These are phyloP conservation scores for Scutellaria barbata DNA, from an alignment of 257 asterid species.

Conservation along the genomic window DNA sequence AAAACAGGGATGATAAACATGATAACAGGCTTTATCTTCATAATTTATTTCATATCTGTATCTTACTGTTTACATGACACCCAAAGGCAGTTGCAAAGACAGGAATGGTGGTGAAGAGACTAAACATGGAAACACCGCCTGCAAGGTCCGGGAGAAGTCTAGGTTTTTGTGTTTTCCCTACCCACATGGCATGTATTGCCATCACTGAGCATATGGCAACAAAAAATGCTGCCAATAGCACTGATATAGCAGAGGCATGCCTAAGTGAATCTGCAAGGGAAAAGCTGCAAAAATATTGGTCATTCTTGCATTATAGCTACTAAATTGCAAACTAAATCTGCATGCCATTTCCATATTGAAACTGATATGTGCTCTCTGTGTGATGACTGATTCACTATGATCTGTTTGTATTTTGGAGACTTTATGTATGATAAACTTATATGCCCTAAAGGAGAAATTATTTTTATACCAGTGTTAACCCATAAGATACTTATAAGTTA, in stretches of 20 bases:
- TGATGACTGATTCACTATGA: background rate
- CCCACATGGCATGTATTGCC: slow-evolving; percentile 79
- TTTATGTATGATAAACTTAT: background rate
- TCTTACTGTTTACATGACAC: slow-evolving; percentile 88
- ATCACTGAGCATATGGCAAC: slow-evolving; percentile 79
- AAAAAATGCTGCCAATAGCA: slow-evolving; percentile 79
- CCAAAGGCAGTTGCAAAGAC: slow-evolving; percentile 94
- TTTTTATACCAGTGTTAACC: background rate
- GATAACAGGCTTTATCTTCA: background rate
- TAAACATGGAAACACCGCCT: slow-evolving; percentile 56
- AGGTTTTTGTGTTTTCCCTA: slow-evolving; percentile 67
- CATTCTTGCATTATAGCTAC: slow-evolving; percentile 26
- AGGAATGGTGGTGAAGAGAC: slow-evolving; percentile 89
- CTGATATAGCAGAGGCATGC: slow-evolving; percentile 90
- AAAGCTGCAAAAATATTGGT: slow-evolving; percentile 43
- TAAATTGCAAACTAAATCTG: slow-evolving; percentile 1
- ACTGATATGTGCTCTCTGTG: background rate
- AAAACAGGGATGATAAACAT: slow-evolving; percentile 9
- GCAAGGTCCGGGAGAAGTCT: slow-evolving; percentile 72
- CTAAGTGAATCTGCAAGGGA: slow-evolving; percentile 78
- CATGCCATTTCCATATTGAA: slow-evolving; percentile 9
- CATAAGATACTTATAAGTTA: background rate
- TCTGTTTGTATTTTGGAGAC: background rate
- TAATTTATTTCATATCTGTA: background rate
- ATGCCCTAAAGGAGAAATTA: background rate